phyloP scores from a whole-genome alignment of 208 protist genomes.

The Acanthamoeba castellanii region DNA sequence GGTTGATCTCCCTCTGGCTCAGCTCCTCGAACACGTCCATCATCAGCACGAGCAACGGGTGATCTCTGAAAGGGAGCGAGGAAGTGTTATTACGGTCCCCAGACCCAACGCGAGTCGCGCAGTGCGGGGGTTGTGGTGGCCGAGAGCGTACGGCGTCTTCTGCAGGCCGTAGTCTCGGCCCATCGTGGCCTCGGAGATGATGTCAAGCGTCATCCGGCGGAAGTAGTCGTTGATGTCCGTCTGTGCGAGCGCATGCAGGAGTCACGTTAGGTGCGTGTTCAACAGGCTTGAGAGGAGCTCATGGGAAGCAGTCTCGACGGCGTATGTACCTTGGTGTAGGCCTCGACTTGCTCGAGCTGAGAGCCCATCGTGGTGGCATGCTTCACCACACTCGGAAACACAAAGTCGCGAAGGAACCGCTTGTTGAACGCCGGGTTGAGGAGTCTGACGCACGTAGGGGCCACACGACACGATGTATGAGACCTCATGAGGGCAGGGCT shows the following conservation, averaged over 20 bases:
- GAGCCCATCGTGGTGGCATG: constrained; percentile 12
- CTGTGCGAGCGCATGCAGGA: not conserved
- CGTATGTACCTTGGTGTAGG: not conserved
- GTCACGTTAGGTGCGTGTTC: not conserved
- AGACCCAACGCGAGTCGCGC: not conserved
- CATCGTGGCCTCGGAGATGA: constrained; percentile 60
- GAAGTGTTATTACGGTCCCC: too few species aligned
- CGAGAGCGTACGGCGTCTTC: not conserved
- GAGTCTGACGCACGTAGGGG: not conserved
- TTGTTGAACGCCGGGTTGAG: constrained; percentile 75
- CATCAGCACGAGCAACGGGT: constrained; percentile 62
- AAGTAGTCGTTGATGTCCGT: constrained; percentile 59
- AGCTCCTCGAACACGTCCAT: constrained; percentile 63
- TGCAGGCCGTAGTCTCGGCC: constrained; percentile 46
- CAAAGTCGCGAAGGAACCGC: constrained; percentile 62
- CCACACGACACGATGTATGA: not conserved
- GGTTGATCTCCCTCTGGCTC: constrained; percentile 56
- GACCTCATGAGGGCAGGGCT: not conserved
- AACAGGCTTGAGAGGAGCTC: not conserved
- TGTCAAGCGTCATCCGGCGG: constrained; percentile 49
- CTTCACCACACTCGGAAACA: constrained; percentile 66
- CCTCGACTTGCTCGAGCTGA: not conserved
- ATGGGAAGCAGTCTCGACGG: not conserved
- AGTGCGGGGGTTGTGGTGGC: too few species aligned
- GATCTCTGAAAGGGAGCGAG: not conserved